Evolutionary conservation across 75 land plant genomes (phyloP).

Genomic region (Larix kaempferi): DNA sequence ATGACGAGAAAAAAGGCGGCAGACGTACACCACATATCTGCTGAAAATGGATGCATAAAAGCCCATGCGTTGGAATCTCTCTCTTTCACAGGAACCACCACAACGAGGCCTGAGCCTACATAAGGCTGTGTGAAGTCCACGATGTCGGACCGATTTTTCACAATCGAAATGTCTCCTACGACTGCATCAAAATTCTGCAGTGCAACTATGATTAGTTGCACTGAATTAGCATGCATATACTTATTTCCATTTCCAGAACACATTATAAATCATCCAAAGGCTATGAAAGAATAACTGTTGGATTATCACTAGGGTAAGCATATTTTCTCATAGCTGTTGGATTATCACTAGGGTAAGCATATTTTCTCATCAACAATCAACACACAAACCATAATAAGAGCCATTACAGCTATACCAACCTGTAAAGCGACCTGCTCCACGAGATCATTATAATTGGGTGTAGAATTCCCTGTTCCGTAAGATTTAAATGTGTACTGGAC

Average conservation of each 20-base stretch:
- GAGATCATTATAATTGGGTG: constrained; percentile 55
- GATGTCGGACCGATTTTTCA: constrained; percentile 27
- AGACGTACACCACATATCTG: constrained; percentile 40
- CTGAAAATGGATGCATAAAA: constrained; percentile 39
- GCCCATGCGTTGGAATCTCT: constrained; percentile 33
- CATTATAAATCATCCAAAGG: neutral
- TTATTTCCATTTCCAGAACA: constrained; percentile 8
- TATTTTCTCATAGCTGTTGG: too few species aligned
- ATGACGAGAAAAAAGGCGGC: constrained; percentile 34
- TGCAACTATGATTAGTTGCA: neutral
- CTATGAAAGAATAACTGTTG: neutral
- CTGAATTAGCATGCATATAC: constrained; percentile 5
- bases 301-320: too few species aligned
- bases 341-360: too few species aligned
- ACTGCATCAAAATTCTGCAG: constrained; percentile 36
- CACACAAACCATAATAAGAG: too few species aligned
- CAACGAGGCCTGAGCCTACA: constrained; percentile 24
- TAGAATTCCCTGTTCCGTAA: constrained; percentile 42
- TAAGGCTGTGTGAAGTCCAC: constrained; percentile 43
- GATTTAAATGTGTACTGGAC: constrained; percentile 33
- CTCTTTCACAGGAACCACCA: constrained; percentile 17
- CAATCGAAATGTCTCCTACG: constrained; percentile 39
- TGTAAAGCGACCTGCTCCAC: constrained; percentile 35
- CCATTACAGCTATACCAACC: constrained; percentile 17
- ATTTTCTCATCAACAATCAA: too few species aligned